A percentile compares a stretch with the other conserved stretches of the same genome.
Conservation (phyloP, 495 filamentous ascomycete species). For the Penicillium malachiteum region DNA sequence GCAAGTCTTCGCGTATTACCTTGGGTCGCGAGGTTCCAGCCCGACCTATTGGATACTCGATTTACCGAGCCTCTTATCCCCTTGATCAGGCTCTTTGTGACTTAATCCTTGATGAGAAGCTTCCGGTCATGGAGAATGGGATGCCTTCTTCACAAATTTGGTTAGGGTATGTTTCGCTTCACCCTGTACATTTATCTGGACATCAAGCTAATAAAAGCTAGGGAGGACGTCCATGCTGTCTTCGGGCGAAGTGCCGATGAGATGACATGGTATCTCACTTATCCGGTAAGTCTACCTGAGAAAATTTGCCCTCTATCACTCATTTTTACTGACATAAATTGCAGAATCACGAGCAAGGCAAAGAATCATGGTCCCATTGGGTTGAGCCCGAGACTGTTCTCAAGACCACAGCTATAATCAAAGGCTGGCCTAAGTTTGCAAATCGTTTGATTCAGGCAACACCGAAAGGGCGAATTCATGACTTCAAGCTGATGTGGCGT, state of each 20-base stretch:
- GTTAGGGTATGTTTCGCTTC: neutral
- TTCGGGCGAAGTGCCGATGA: neutral
- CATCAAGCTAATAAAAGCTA: neutral
- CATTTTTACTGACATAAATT: neutral
- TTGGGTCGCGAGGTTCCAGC: conserved; percentile 13
- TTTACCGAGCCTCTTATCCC: conserved; percentile 8
- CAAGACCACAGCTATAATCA: conserved; percentile 1
- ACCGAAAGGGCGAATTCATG: neutral
- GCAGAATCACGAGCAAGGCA: neutral
- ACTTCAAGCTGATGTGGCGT: conserved; percentile 7
- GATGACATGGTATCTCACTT: conserved; percentile 4
- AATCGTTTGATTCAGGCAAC: conserved; percentile 2
- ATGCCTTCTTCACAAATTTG: neutral
- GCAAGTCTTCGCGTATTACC: conserved; percentile 48
- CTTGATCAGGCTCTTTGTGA: neutral
- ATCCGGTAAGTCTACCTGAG: neutral
- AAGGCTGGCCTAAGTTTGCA: conserved; percentile 3
- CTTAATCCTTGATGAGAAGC: neutral
- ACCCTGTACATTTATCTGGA: neutral
- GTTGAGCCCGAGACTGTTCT: conserved; percentile 1
- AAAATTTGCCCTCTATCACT: neutral
- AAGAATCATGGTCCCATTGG: neutral
- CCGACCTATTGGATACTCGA: conserved; percentile 11
- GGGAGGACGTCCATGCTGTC: neutral
- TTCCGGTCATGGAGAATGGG: neutral